Conservation (phyloP, 345 rosid genomes). For the Noccaea bulbosa region DNA sequence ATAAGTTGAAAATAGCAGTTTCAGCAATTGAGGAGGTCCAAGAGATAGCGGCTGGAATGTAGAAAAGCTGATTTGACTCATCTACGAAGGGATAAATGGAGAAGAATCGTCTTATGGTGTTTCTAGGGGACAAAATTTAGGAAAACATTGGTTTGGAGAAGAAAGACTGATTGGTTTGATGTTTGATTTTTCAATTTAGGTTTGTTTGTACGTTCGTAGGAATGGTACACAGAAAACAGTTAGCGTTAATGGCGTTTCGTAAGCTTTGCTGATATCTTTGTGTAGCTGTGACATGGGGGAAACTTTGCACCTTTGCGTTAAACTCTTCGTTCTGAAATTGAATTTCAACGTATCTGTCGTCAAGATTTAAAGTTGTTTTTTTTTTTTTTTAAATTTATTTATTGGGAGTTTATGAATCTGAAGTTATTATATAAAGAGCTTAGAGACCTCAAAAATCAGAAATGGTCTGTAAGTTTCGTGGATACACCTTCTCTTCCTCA, state of each 20-base stretch:
- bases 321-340: constrained; percentile 4
- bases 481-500: constrained; percentile 66
- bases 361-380: background rate
- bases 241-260: constrained; percentile 25
- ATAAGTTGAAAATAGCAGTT: constrained; percentile 33
- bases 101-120: constrained; percentile 3
- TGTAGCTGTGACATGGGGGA: constrained; percentile 15
- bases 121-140: constrained; percentile 4
- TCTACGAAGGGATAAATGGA: background rate
- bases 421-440: background rate
- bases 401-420: background rate
- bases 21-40: constrained; percentile 36
- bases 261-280: background rate
- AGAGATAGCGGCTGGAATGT: constrained; percentile 27
- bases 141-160: constrained; percentile 32
- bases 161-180: constrained; percentile 30
- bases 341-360: constrained; percentile 5
- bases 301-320: background rate
- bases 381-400: too few relatives aligned
- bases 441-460: constrained; percentile 20
- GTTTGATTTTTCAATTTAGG: constrained; percentile 33
- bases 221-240: constrained; percentile 24
- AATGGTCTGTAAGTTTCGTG: constrained; percentile 69
- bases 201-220: constrained; percentile 37
- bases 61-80: constrained; percentile 31